Evolutionary conservation across 2,329 filamentous ascomycete species (phyloP), one percentile per base, ranked within the genome.

Genomic region (Leptographium procerum): DNA sequence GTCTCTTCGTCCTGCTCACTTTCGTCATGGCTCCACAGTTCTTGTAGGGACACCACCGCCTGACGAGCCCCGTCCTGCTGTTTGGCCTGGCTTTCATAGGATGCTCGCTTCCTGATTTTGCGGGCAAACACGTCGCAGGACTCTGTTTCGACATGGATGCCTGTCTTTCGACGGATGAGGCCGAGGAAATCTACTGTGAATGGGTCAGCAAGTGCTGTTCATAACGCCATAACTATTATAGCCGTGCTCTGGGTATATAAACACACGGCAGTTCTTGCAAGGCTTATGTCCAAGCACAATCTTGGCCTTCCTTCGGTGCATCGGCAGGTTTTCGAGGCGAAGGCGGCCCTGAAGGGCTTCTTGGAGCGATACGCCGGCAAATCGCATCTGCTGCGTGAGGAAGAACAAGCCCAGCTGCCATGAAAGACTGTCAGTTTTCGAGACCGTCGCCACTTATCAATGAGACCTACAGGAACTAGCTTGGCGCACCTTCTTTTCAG

Each of bases 401-500:
- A 62, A 62, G 13, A 31, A 64, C 0, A 62, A 47, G 8, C 52
- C 58, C 3, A 64, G 45, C 62, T 63, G 31, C 2, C 4, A 26
- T 4, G 5, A 1, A 14, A 36, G 8, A 3, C 5, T 13, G 48
- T 57, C 11, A 58, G 45, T 19, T 14, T n/a, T 8, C 4, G 26
- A 19, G 4, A 4, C 26, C 4, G 26, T 19, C 40, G 19, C 16
- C 10, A 6, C 1, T 6, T 40, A 4, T 11, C 22, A 22, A 31
- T 33, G 8, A 1, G 16, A 8, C 11, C 3, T 19, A 11, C 4
- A 4, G 19, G 14, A 16, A n/a, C 7, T 31, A 19, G 3, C 57
- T 4, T 11, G n/a, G n/a, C n/a, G n/a, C n/a, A 62, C 62, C 56
- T 62, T 64, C 24, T 64, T 64, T 34, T 64, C 62, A 0, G 58